Conservation (phyloP, 2,329 filamentous ascomycete species). For the Microdochium bolleyi region DNA sequence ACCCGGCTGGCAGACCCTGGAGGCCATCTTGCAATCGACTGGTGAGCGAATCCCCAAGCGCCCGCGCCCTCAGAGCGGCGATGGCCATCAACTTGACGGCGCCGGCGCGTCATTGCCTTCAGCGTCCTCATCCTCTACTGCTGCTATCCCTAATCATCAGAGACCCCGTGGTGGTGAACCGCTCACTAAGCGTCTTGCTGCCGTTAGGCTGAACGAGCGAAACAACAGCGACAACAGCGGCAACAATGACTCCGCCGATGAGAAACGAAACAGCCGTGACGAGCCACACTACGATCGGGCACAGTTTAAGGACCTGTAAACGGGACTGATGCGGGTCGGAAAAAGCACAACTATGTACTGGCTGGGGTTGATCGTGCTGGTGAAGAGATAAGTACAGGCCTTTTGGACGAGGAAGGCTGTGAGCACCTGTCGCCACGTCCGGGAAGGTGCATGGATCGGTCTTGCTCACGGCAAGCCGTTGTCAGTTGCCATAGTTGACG, state of each 20-base stretch:
- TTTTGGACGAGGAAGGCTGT: no score
- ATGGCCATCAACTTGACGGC: slow-evolving; percentile 16
- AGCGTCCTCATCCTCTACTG: slow-evolving; percentile 9
- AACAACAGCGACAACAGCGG: slow-evolving; percentile 1
- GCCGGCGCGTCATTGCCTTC: slow-evolving; percentile 6
- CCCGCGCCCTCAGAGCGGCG: slow-evolving; percentile 32
- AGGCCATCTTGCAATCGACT: slow-evolving; percentile 90
- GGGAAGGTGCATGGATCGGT: no score
- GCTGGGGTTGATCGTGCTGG: no score
- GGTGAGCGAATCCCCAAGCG: slow-evolving; percentile 92
- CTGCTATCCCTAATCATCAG: slow-evolving; percentile 4
- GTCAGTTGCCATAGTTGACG: no score
- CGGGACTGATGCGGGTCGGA: not conserved
- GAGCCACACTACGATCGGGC: not conserved
- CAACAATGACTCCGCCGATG: not conserved
- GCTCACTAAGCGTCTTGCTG: slow-evolving; percentile 28
- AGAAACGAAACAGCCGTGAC: not conserved
- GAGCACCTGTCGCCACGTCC: no score
- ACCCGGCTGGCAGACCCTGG: slow-evolving; percentile 86
- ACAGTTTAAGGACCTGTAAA: not conserved
- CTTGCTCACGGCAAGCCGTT: no score
- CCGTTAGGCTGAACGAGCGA: slow-evolving; percentile 24
- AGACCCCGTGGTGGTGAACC: slow-evolving; percentile 18
- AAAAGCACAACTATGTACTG: no score
- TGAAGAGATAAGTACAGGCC: no score